Conservation (phyloP, 768 basidiomycete genomes). For the Artomyces pyxidatus region DNA sequence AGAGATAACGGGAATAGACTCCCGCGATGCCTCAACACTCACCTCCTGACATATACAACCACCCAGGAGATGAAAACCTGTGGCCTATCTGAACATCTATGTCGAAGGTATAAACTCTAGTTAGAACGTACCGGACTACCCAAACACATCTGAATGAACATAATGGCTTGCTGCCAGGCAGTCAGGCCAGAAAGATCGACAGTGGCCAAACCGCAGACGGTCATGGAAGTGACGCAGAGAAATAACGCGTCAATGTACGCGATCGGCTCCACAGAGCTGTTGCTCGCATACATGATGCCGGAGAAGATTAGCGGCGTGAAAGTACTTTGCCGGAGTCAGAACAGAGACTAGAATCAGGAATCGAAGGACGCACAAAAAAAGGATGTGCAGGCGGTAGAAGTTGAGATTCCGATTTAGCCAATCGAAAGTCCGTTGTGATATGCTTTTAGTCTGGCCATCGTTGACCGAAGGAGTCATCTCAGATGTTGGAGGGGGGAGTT, state of each 20-base stretch:
- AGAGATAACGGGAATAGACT: background rate
- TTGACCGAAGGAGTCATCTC: background rate
- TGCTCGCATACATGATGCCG: conserved; percentile 75
- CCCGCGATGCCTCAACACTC: conserved; percentile 15
- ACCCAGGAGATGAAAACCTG: conserved; percentile 77
- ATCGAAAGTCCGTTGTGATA: background rate
- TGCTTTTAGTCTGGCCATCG: background rate
- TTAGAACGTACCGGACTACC: conserved; percentile 58
- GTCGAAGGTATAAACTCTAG: background rate
- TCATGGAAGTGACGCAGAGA: conserved; percentile 70
- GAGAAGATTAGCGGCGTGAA: conserved; percentile 75
- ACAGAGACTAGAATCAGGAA: background rate
- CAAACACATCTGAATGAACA: conserved; percentile 74
- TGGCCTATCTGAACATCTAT: background rate
- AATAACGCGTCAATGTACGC: conserved; percentile 73
- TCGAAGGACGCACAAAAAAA: conserved; percentile 30
- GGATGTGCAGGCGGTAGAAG: conserved; percentile 41
- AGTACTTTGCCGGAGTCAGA: conserved; percentile 34
- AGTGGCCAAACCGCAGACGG: conserved; percentile 68
- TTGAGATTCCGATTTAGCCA: conserved; percentile 26
- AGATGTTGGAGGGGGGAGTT: too few species aligned
- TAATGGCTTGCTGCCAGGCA: conserved; percentile 56
- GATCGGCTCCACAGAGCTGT: conserved; percentile 63
- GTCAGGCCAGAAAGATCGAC: conserved; percentile 64
- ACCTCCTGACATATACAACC: conserved; percentile 75